Evolutionary conservation across 2,329 filamentous ascomycete species (phyloP).

Genomic region (Sarocladium strictum): DNA sequence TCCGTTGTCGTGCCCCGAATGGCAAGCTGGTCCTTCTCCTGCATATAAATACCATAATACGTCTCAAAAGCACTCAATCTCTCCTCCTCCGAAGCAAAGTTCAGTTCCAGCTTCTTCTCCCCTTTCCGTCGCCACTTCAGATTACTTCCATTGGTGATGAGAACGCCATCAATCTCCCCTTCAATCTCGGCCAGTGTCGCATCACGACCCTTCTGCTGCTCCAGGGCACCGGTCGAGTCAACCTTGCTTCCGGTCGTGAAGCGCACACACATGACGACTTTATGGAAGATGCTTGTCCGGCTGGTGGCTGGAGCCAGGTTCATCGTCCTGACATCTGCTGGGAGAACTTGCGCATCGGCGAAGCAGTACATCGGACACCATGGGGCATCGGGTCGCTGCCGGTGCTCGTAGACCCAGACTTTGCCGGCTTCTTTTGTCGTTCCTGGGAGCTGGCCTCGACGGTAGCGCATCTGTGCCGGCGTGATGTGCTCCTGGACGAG

Average conservation of each 20-base stretch:
- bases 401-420: slow-evolving; percentile 20
- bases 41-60: slow-evolving; percentile 5
- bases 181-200: neutral
- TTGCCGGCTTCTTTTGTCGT: slow-evolving; percentile 4
- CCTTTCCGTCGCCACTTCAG: slow-evolving; percentile 9
- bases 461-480: slow-evolving; percentile 27
- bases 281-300: slow-evolving; percentile 28
- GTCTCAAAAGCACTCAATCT: neutral
- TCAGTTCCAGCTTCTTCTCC: neutral
- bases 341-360: slow-evolving; percentile 34
- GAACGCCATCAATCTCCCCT: slow-evolving; percentile 8
- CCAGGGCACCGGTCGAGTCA: neutral
- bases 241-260: slow-evolving; percentile 31
- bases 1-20: slow-evolving; percentile 8
- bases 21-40: slow-evolving; percentile 1
- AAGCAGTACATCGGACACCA: slow-evolving; percentile 41
- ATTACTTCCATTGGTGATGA: neutral
- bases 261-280: slow-evolving; percentile 27
- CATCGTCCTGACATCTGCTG: slow-evolving; percentile 32
- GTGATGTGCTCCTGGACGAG: slow-evolving; percentile 12
- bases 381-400: slow-evolving; percentile 19
- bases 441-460: slow-evolving; percentile 10
- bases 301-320: slow-evolving; percentile 28
- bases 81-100: slow-evolving; percentile 1
- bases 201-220: neutral